Evolutionary conservation across 2,329 filamentous ascomycete genomes (phyloP), one percentile per base, ranked within the genome.

Genomic region (Sporothrix brasiliensis): DNA sequence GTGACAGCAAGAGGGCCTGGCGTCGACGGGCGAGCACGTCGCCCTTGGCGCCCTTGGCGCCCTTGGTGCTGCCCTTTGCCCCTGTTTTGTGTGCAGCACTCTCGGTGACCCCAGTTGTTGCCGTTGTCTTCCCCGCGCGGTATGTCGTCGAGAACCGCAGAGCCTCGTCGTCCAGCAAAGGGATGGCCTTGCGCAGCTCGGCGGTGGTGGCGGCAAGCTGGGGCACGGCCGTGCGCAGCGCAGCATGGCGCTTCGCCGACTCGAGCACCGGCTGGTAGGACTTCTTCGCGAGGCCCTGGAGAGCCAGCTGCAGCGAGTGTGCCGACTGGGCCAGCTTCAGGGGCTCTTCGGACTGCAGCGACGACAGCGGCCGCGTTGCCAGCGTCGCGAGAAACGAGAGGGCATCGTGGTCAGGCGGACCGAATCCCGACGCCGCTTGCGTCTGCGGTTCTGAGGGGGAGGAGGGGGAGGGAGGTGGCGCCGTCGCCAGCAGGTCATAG

Each of bases 231-330:
- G 85, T 83, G 66, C 85, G 84, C 9, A 98, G 85, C 11, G 88
- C 89, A n/a, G 88, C 86, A 76, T 98, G 89, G 75, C 92, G 90
- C 75, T 89, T 87, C 27, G 92, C 89, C 4, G 94, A 95, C 68
- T 89, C 85, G 75, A 97, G 93, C 74, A 98, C 89, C 21, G 90
- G 86, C 77, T 91, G 92, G 80, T 97, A 91, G 0, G 94, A 97
- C 75, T 92, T 91, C 76, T 97, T 97, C 9, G 94, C 94, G 66
- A 98, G 88, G 0, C 89, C 87, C 78, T 99, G 95, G 1, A 98
- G 86, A 0, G 93, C 92, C 53, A 97, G 87, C 16, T 94, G 86
- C 53, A 92, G 87, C 0, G 92, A 91, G 73, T 97, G 93, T 3
- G 91, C 90, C 69, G 89, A 86, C 76, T 97, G 92, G 0, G 91